These are phyloP conservation scores for Thermomucor indicae-seudaticae DNA, from an alignment of 371 early-diverging fungal species.

Conservation along the genomic window DNA sequence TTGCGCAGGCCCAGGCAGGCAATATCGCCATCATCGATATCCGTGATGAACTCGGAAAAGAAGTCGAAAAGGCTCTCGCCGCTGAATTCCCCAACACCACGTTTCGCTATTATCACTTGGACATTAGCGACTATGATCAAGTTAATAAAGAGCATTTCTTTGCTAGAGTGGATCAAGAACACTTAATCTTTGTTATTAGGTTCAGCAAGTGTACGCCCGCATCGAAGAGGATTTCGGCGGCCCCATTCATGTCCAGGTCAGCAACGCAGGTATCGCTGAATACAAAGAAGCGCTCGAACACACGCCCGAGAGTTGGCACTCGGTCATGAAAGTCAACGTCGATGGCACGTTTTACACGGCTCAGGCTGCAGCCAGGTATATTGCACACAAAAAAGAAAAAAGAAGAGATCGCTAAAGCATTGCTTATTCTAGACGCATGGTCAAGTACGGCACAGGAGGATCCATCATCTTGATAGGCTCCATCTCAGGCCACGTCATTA, in stretches of 20 bases:
- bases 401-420: not conserved
- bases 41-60: conserved; percentile 16
- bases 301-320: conserved; percentile 20
- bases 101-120: conserved; percentile 19
- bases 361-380: conserved; percentile 26
- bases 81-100: conserved; percentile 9
- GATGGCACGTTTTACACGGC: conserved; percentile 26
- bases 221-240: conserved; percentile 18
- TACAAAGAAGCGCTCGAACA: conserved; percentile 19
- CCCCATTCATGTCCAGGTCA: conserved; percentile 24
- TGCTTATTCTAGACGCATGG: conserved; percentile 12
- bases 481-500: conserved; percentile 20
- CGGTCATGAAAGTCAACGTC: conserved; percentile 22
- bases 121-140: conserved; percentile 19
- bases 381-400: too few species aligned
- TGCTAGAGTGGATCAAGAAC: not conserved
- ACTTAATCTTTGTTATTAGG: conserved; percentile 2
- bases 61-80: conserved; percentile 3
- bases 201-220: conserved; percentile 11
- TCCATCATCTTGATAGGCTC: conserved; percentile 21
- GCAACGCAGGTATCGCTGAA: conserved; percentile 22
- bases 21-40: conserved; percentile 19
- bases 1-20: conserved; percentile 16
- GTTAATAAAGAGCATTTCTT: not conserved
- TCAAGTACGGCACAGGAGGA: conserved; percentile 12